phyloP scores from a whole-genome alignment of 108 stramenopile genomes.

The Cyclotella sp. region DNA sequence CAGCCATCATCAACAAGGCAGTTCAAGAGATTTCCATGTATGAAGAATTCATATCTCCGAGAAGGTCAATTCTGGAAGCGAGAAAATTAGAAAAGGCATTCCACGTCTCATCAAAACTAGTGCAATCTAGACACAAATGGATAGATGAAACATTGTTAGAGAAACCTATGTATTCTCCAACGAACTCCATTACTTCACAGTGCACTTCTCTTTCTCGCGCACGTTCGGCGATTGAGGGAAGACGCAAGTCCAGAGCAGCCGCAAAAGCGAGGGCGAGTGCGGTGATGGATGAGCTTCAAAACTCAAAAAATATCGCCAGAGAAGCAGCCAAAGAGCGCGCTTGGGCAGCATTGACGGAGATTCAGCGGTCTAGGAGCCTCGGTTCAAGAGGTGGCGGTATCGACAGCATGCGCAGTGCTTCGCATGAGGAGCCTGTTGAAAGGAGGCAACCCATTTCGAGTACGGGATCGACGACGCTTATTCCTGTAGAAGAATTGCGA shows the following conservation, averaged over 20 bases:
- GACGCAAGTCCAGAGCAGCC: conserved; percentile 4
- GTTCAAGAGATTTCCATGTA: too few relatives aligned
- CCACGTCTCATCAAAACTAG: too few relatives aligned
- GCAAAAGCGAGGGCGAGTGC: conserved; percentile 6
- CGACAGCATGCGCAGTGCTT: background rate
- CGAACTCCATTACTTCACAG: conserved; percentile 1
- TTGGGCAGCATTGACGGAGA: background rate
- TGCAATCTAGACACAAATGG: too few relatives aligned
- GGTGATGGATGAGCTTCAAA: conserved; percentile 2
- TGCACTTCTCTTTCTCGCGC: background rate
- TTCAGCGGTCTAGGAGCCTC: background rate
- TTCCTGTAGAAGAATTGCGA: background rate
- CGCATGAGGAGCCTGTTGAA: background rate
- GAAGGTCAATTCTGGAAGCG: too few relatives aligned
- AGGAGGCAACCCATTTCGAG: background rate
- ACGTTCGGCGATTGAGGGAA: conserved; percentile 8
- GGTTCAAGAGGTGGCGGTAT: background rate
- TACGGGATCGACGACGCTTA: background rate
- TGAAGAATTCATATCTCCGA: too few relatives aligned
- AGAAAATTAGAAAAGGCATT: too few relatives aligned
- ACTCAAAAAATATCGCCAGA: background rate
- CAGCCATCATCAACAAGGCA: too few relatives aligned
- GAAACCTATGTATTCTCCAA: background rate
- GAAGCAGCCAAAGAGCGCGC: background rate
- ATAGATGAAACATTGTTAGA: too few relatives aligned